A percentile compares a stretch with the other conserved stretches of the same genome.
Conservation (phyloP, 345 rosid species). For the Salix koriyanagi region DNA sequence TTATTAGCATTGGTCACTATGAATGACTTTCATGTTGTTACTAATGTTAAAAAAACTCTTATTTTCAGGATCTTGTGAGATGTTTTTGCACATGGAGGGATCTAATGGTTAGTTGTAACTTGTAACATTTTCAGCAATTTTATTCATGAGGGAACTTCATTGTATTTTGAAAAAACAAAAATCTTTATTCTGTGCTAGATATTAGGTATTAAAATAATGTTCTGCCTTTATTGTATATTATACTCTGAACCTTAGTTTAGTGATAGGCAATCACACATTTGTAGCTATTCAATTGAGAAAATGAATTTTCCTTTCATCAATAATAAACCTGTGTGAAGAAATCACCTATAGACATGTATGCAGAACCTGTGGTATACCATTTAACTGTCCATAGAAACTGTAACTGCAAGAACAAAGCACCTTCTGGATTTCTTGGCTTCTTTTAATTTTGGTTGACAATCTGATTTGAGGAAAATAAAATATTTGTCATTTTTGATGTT, state of each 20-base stretch:
- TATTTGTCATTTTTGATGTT: neutral
- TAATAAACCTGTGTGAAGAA: neutral
- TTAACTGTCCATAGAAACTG: neutral
- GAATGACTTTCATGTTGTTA: neutral
- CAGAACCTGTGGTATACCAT: neutral
- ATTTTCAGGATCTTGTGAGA: constrained; percentile 74
- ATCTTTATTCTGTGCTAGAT: too few relatives aligned
- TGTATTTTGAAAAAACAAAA: too few relatives aligned
- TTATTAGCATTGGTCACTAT: constrained; percentile 1
- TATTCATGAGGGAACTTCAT: too few relatives aligned
- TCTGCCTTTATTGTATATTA: neutral
- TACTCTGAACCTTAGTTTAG: neutral
- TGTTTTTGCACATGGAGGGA: constrained; percentile 92
- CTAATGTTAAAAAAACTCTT: constrained; percentile 12
- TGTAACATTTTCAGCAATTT: neutral
- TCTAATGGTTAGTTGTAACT: constrained; percentile 60
- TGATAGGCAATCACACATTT: neutral
- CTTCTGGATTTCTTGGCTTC: neutral
- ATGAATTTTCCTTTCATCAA: neutral
- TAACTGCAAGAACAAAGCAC: neutral
- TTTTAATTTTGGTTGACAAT: neutral
- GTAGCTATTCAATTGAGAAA: neutral
- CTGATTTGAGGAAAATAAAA: neutral
- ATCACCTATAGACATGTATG: neutral
- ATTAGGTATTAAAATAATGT: neutral